A percentile compares a stretch with the other conserved stretches of the same genome.
These are phyloP conservation scores for Leccinum holopus DNA, from an alignment of 1,284 basidiomycete species.

Conservation along the genomic window DNA sequence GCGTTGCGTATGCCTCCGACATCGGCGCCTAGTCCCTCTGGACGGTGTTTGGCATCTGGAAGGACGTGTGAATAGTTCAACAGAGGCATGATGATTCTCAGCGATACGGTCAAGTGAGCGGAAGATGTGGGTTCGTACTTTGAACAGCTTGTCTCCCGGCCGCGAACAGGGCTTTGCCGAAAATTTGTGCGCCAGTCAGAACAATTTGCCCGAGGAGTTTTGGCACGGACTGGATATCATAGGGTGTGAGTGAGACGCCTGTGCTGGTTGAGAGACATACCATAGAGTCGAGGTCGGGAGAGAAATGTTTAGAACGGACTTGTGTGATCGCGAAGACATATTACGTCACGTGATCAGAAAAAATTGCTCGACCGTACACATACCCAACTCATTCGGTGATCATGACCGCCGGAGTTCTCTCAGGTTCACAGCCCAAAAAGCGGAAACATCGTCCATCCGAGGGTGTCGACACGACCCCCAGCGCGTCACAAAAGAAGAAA, in stretches of 20 bases:
- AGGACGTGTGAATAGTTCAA: neutral
- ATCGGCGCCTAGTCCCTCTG: constrained; percentile 61
- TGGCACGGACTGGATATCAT: constrained; percentile 61
- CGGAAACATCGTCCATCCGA: constrained; percentile 44
- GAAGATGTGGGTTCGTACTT: constrained; percentile 56
- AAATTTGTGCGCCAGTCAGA: constrained; percentile 76
- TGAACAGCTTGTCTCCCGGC: constrained; percentile 88
- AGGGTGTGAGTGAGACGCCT: neutral
- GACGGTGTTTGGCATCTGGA: constrained; percentile 79
- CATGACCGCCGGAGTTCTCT: constrained; percentile 19
- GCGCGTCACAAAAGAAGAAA: constrained; percentile 27
- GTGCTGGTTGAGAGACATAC: constrained; percentile 16
- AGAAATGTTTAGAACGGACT: neutral
- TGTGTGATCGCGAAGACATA: neutral
- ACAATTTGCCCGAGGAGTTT: constrained; percentile 82
- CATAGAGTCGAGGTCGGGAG: constrained; percentile 20
- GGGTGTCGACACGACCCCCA: constrained; percentile 21
- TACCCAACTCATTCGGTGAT: neutral
- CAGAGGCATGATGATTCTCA: constrained; percentile 5
- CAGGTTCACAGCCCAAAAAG: constrained; percentile 43
- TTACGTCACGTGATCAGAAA: constrained; percentile 28
- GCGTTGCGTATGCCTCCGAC: constrained; percentile 62
- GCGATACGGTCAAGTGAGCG: neutral
- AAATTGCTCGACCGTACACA: constrained; percentile 7
- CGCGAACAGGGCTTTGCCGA: constrained; percentile 90